Base-by-base conservation (phyloP, 345 rosid genomes). In the Passiflora organensis region DNA sequence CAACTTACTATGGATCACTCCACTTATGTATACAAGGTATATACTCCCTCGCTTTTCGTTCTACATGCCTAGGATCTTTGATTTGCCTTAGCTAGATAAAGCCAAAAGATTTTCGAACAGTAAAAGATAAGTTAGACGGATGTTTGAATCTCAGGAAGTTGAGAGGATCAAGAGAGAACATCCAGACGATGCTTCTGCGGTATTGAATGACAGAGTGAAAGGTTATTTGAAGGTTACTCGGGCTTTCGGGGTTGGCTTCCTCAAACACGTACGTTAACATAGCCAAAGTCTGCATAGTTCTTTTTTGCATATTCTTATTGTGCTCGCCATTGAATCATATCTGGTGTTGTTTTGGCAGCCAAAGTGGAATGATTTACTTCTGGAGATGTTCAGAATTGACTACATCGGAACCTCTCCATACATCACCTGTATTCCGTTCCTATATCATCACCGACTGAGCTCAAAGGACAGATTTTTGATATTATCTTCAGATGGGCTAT, bases 221-320 rank as follows among this genome's bases (percentile, higher is more conserved):
- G 96, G 98, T 21, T 85, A 89, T 13, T 72, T 91, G 79, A 91
- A 86, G 77, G 96, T 91, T 56, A 91, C 98, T 49, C 79, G 98
- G 49, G 98, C 98, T 32, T 91, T 88, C 6, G 98, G 98, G 48
- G 98, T 95, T 18, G 95, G 98, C 28, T 91, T 86, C 65, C 85
- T 91, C 53, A 91, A 91, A 61, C 84, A 85, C 93, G 97, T 91
- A 72, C n/a, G n/a, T n/a, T n/a, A n/a, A n/a, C n/a, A n/a, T n/a
- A n/a, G n/a, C n/a, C n/a, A n/a, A n/a, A n/a, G n/a, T n/a, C n/a
- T n/a, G n/a, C n/a, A n/a, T n/a, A n/a, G n/a, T n/a, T n/a, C n/a
- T n/a, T n/a, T n/a, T n/a, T n/a, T n/a, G 8, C 34, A 28, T 28
- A 16, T 28, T 17, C 28, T 5, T 2, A 2, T 2, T 19, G 28